These are phyloP conservation scores for Fomitopsis serialis DNA, from an alignment of 768 basidiomycete genomes.

Conservation along the genomic window DNA sequence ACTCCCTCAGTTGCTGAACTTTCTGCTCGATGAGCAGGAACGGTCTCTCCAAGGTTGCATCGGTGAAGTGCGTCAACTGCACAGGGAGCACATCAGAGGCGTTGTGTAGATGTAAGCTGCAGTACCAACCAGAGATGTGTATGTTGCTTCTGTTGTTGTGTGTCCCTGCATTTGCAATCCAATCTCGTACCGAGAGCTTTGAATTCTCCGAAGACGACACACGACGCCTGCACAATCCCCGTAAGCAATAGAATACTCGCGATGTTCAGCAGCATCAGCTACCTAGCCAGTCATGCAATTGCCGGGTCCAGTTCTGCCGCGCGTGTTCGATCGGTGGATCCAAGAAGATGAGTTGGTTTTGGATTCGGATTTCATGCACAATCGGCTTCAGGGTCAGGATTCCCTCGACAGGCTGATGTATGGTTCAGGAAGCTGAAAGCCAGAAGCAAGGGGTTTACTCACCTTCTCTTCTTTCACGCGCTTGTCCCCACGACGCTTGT, in stretches of 20 bases:
- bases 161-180: conserved; percentile 85
- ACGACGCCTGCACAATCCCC: conserved; percentile 55
- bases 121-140: conserved; percentile 69
- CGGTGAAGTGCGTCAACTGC: conserved; percentile 71
- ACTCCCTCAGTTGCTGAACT: conserved; percentile 80
- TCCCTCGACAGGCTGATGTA: conserved; percentile 57
- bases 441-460: conserved; percentile 5
- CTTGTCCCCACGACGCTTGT: conserved; percentile 59
- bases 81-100: conserved; percentile 1
- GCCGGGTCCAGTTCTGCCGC: conserved; percentile 81
- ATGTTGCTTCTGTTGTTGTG: conserved; percentile 62
- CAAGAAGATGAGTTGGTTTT: conserved; percentile 97
- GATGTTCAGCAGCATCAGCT: conserved; percentile 1
- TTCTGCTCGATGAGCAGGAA: conserved; percentile 86
- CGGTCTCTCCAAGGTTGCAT: conserved; percentile 71
- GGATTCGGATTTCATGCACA: conserved; percentile 94
- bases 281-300: conserved; percentile 90
- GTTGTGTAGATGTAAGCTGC: background rate
- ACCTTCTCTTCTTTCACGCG: conserved; percentile 79
- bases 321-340: conserved; percentile 97
- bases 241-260: background rate
- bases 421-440: background rate
- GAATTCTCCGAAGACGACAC: conserved; percentile 81
- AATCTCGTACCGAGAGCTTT: conserved; percentile 96
- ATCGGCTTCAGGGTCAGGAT: conserved; percentile 79